Conservation (phyloP, 768 basidiomycete species). For the Rhizopogon sp. region DNA sequence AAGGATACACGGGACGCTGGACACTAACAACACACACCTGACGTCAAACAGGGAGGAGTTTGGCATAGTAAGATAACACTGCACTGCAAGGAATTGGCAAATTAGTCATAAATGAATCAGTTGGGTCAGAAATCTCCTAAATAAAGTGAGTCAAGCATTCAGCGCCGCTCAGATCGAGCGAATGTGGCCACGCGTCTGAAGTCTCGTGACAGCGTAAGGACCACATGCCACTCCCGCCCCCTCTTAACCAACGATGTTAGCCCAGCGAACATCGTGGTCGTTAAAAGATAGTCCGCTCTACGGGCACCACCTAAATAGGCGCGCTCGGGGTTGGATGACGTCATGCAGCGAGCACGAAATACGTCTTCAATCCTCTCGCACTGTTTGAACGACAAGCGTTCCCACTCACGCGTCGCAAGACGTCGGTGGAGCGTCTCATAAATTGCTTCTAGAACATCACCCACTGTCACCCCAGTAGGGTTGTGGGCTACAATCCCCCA, state of each 20-base stretch:
- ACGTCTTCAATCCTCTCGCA: conserved; percentile 34
- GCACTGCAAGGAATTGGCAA: background rate
- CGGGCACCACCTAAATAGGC: conserved; percentile 37
- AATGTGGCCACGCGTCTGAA: conserved; percentile 7
- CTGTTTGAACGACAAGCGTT: conserved; percentile 35
- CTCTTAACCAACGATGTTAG: conserved; percentile 34
- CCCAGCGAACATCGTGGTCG: conserved; percentile 49
- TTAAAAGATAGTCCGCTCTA: conserved; percentile 45
- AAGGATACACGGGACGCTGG: background rate
- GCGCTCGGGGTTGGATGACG: conserved; percentile 29
- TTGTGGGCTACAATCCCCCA: conserved; percentile 41
- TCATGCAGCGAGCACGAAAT: conserved; percentile 43
- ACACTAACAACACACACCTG: background rate
- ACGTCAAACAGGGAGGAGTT: background rate
- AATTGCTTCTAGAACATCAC: conserved; percentile 47
- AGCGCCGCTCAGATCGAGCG: conserved; percentile 8
- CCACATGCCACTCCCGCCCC: conserved; percentile 33
- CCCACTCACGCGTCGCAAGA: conserved; percentile 40
- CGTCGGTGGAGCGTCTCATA: conserved; percentile 32
- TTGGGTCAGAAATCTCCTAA: background rate
- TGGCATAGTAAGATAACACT: background rate
- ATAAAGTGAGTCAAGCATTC: conserved; percentile 2
- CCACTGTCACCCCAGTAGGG: conserved; percentile 42
- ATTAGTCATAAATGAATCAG: conserved; percentile 1
- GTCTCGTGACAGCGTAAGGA: conserved; percentile 42